Evolutionary conservation across 2,329 filamentous ascomycete genomes (phyloP).

Genomic region (Paracamarosporium sp.): DNA sequence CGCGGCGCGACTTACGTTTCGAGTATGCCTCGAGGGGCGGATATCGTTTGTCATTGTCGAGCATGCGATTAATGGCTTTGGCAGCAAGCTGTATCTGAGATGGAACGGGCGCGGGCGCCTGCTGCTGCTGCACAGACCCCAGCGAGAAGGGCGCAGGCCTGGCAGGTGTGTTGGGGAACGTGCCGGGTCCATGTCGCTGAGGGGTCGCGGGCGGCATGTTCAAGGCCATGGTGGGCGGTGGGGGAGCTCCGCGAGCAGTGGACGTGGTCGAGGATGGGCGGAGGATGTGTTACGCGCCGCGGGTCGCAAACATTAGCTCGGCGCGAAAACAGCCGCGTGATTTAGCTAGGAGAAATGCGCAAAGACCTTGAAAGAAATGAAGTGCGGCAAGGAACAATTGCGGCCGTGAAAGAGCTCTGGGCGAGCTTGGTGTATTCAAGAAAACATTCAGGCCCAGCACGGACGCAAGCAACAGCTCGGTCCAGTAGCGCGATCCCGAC

Average conservation of each 20-base stretch:
- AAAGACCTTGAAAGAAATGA: slow-evolving; percentile 19
- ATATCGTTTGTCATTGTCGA: slow-evolving; percentile 79
- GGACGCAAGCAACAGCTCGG: slow-evolving; percentile 16
- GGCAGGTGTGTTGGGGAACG: slow-evolving; percentile 78
- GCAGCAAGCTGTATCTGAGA: slow-evolving; percentile 82
- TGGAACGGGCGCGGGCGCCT: slow-evolving; percentile 30
- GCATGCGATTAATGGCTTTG: slow-evolving; percentile 78
- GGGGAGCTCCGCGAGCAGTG: slow-evolving; percentile 20
- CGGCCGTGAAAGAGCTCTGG: slow-evolving; percentile 22
- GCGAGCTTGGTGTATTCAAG: slow-evolving; percentile 28
- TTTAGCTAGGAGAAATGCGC: slow-evolving; percentile 21
- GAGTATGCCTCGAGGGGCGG: slow-evolving; percentile 91
- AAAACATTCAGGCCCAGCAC: slow-evolving; percentile 30
- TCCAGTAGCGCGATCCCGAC: slow-evolving; percentile 9
- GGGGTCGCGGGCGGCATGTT: slow-evolving; percentile 58
- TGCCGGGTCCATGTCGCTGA: slow-evolving; percentile 75
- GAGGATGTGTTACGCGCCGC: slow-evolving; percentile 39
- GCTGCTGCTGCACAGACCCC: slow-evolving; percentile 30
- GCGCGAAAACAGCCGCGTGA: slow-evolving; percentile 18
- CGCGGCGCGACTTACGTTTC: slow-evolving; percentile 67
- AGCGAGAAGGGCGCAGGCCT: slow-evolving; percentile 37
- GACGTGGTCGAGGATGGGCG: slow-evolving; percentile 30
- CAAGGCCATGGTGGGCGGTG: slow-evolving; percentile 33
- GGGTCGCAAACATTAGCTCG: slow-evolving; percentile 33
- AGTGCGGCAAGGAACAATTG: slow-evolving; percentile 31